Base-by-base conservation (phyloP, 2,329 filamentous ascomycete genomes). In the Hypoxylon sp. region DNA sequence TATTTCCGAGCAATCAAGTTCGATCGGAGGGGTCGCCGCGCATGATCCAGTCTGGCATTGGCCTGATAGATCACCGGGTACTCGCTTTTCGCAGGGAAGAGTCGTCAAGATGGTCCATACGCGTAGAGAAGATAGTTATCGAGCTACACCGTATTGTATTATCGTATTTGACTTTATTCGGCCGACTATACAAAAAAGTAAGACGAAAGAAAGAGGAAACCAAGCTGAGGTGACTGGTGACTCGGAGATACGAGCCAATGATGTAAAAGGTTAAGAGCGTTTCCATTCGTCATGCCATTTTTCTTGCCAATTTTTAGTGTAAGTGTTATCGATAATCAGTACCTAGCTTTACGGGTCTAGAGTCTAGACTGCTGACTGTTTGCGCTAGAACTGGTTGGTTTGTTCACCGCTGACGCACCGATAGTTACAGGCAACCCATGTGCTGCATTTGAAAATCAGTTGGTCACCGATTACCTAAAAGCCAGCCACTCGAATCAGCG, bases 171-270 rank as follows among this genome's bases (percentile, higher is more conserved):
- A n/a, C n/a, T n/a, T n/a, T n/a, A n/a, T n/a, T n/a, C n/a, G n/a
- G n/a, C n/a, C n/a, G n/a, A n/a, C n/a, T n/a, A n/a, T n/a, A n/a
- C n/a, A n/a, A n/a, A n/a, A n/a, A n/a, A n/a, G n/a, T n/a, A 36
- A 4, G 21, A 23, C 8, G 21, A 40, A 31, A n/a, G 25, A 53
- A 21, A 34, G 12, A 47, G 9, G 9, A 7, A 13, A 9, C n/a
- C 30, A 26, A 34, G 35, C 12, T 38, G 34, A 57, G 25, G 37
- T 27, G 41, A 53, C 43, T 54, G 36, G 49, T 16, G 41, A 54
- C 26, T 56, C 53, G 49, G 45, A 53, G 54, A 54, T 57, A 53
- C 54, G 54, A 54, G 40, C 40, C 32, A 54, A 54, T 53, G 50
- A 57, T 53, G 54, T 51, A 54, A 41, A 50, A 42, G 31, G n/a